phyloP scores from a whole-genome alignment of 345 rosid species.

The Aquilaria sinensis region DNA sequence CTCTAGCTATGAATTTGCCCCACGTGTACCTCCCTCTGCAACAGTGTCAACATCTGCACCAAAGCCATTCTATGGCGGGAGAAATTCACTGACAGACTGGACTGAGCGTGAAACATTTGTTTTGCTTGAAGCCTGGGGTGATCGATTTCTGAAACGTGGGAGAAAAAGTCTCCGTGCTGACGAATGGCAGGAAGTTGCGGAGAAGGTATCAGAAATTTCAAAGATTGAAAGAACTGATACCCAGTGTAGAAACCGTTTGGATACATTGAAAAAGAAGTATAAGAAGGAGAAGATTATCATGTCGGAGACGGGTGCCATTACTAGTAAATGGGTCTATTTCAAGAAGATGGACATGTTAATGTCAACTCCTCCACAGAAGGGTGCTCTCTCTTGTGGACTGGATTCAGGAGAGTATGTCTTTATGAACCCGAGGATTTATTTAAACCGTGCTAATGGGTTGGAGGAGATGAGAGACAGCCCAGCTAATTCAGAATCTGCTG shows the following conservation, averaged over 20 bases:
- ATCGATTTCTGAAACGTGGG: slow-evolving; percentile 72
- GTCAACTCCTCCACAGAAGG: slow-evolving; percentile 56
- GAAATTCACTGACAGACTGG: slow-evolving; percentile 73
- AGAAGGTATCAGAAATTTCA: slow-evolving; percentile 80
- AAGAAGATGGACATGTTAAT: slow-evolving; percentile 81
- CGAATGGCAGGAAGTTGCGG: slow-evolving; percentile 95
- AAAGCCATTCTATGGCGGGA: slow-evolving; percentile 47
- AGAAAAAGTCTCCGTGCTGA: slow-evolving; percentile 88
- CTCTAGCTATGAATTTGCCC: slow-evolving; percentile 79
- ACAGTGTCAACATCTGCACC: slow-evolving; percentile 19
- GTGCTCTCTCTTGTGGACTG: slow-evolving; percentile 81
- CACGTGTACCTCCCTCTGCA: slow-evolving; percentile 45
- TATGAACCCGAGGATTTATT: slow-evolving; percentile 54
- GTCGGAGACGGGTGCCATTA: slow-evolving; percentile 30
- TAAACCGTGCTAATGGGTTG: slow-evolving; percentile 66
- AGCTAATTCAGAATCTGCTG: slow-evolving; percentile 53
- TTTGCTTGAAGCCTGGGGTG: slow-evolving; percentile 90
- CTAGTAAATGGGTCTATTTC: slow-evolving; percentile 83
- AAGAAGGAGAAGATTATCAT: slow-evolving; percentile 70
- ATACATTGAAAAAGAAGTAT: slow-evolving; percentile 89
- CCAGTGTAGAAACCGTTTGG: slow-evolving; percentile 83
- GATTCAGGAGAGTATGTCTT: slow-evolving; percentile 87
- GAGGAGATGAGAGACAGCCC: slow-evolving; percentile 96
- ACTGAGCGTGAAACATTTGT: slow-evolving; percentile 85
- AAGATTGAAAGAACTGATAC: slow-evolving; percentile 73